Conservation (phyloP, 2,329 filamentous ascomycete species). For the Colletotrichum lini region DNA sequence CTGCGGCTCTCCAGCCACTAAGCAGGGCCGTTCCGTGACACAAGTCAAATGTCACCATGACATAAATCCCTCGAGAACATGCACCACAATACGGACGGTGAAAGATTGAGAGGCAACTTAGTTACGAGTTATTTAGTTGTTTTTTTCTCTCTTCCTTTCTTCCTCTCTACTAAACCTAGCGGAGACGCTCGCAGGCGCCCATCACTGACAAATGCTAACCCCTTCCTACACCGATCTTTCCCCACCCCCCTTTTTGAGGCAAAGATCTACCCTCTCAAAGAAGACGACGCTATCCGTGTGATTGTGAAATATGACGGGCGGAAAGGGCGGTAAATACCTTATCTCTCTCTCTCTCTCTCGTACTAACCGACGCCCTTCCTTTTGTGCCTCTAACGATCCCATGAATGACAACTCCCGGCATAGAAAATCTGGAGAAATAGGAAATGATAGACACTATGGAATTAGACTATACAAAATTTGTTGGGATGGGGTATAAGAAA, state of each 20-base stretch:
- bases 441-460: conserved; percentile 34
- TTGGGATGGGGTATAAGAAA: conserved; percentile 27
- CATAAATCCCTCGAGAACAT: background rate
- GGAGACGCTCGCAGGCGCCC: conserved; percentile 1
- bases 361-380: background rate
- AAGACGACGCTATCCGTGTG: conserved; percentile 11
- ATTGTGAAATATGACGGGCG: conserved; percentile 23
- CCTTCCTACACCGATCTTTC: conserved; percentile 17
- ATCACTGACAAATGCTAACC: conserved; percentile 19
- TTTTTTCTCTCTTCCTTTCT: background rate
- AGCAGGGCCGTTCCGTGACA: conserved; percentile 7
- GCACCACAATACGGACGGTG: background rate
- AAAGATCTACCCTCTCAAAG: conserved; percentile 22
- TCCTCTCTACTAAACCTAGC: background rate
- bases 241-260: conserved; percentile 6
- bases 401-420: conserved; percentile 19
- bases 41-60: conserved; percentile 3
- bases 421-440: background rate
- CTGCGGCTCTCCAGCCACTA: background rate
- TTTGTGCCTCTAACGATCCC: background rate
- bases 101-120: background rate
- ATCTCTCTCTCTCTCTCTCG: background rate
- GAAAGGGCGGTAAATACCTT: conserved; percentile 27
- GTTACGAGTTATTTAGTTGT: background rate
- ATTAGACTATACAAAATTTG: conserved; percentile 29